Conservation (phyloP, 2,329 filamentous ascomycete species). For the Pestalotiopsis sp. region DNA sequence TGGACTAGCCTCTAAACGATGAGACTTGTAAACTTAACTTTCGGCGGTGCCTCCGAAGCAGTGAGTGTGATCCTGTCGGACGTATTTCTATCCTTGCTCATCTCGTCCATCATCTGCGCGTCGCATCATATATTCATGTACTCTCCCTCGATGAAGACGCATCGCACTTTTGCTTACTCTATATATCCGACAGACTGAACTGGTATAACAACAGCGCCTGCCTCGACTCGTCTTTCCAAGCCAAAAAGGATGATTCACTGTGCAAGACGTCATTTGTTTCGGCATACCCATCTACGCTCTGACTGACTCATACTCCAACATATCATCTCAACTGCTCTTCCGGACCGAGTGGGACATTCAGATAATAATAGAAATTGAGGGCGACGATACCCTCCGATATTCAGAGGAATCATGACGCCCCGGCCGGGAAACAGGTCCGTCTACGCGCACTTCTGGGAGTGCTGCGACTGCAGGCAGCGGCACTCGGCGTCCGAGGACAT, state of each 20-base stretch:
- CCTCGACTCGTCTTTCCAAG: too few species aligned
- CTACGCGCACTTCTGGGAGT: neutral
- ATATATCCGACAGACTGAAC: too few species aligned
- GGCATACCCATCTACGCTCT: too few species aligned
- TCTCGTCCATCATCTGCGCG: neutral
- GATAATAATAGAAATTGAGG: too few species aligned
- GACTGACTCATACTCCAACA: too few species aligned
- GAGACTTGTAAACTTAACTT: neutral
- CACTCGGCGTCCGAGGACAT: neutral
- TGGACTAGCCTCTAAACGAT: neutral
- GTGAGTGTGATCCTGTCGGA: neutral
- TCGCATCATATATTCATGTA: neutral
- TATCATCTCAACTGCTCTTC: too few species aligned
- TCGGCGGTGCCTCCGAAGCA: neutral
- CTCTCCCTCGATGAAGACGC: neutral
- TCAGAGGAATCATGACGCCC: neutral
- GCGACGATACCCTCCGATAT: too few species aligned
- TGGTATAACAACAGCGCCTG: too few species aligned
- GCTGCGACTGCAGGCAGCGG: neutral
- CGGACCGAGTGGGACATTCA: too few species aligned
- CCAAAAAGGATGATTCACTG: too few species aligned
- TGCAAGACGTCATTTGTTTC: too few species aligned
- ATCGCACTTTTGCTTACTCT: too few species aligned
- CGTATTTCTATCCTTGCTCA: neutral
- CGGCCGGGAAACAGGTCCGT: neutral